A percentile compares a stretch with the other conserved stretches of the same genome.
These are phyloP conservation scores for Rubia tinctorum DNA, from an alignment of 305 asterid species.

Conservation along the genomic window DNA sequence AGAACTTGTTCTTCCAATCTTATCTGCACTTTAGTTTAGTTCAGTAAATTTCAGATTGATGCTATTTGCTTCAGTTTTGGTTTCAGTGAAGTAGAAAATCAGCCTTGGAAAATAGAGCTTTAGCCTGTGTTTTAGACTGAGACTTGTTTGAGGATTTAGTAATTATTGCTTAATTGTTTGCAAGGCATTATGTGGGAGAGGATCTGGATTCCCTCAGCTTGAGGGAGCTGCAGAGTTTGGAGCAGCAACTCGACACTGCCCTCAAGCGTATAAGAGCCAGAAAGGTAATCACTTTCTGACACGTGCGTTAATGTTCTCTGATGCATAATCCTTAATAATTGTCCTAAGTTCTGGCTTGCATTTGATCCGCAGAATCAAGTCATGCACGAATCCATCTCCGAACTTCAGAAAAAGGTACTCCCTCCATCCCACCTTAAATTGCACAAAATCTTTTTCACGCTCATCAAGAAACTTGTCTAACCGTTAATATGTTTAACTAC, in stretches of 20 bases:
- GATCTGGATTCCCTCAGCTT: slow-evolving; percentile 55
- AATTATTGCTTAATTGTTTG: background rate
- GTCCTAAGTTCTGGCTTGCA: background rate
- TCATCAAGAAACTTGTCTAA: too few relatives aligned
- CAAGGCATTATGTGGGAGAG: slow-evolving; percentile 62
- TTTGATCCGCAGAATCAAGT: slow-evolving; percentile 53
- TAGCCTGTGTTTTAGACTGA: too few relatives aligned
- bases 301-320: background rate
- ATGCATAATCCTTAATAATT: background rate
- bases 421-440: too few relatives aligned
- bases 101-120: too few relatives aligned
- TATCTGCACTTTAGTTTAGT: too few relatives aligned
- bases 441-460: too few relatives aligned
- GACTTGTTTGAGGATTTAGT: background rate
- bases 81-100: too few relatives aligned
- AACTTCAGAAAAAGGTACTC: slow-evolving; percentile 67
- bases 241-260: slow-evolving; percentile 61
- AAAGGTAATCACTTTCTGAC: slow-evolving; percentile 34
- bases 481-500: too few relatives aligned
- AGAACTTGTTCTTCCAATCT: too few relatives aligned
- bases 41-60: too few relatives aligned
- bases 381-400: slow-evolving; percentile 67
- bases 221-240: slow-evolving; percentile 74
- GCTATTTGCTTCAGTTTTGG: too few relatives aligned
- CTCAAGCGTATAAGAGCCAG: slow-evolving; percentile 56